Conservation (phyloP, 1,139 yeast genomes). For the Arxiozyma slooffiae region DNA sequence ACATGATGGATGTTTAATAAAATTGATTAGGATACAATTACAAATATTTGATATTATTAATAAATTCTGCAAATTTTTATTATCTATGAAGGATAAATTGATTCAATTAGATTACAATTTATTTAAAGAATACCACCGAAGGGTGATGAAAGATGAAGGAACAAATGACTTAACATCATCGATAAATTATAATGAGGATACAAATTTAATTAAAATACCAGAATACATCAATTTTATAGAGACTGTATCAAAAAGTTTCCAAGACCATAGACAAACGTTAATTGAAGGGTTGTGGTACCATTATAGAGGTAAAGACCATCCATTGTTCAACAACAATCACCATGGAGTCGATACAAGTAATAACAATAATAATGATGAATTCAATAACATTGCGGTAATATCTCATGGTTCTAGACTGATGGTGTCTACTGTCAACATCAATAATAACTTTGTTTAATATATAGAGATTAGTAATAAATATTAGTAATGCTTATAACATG, state of each 20-base stretch:
- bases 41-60: conserved; percentile 26
- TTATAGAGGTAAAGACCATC: conserved; percentile 1
- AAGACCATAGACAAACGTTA: conserved; percentile 2
- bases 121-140: neutral
- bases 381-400: neutral
- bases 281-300: conserved; percentile 3
- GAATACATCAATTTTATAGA: conserved; percentile 3
- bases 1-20: conserved; percentile 20
- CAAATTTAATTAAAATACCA: conserved; percentile 8
- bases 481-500: no score
- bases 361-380: neutral
- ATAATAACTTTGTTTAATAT: no score
- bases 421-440: conserved; percentile 27
- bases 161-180: no score
- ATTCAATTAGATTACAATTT: conserved; percentile 14
- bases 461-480: no score
- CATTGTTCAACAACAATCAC: neutral
- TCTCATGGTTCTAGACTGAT: conserved; percentile 2
- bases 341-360: neutral
- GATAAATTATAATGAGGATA: conserved; percentile 14
- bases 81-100: conserved; percentile 19
- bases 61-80: conserved; percentile 26
- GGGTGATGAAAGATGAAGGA: neutral
- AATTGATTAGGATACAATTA: conserved; percentile 22
- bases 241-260: neutral